Conservation (phyloP, 805 yeast genomes). For the Yarrowia hollandica region DNA sequence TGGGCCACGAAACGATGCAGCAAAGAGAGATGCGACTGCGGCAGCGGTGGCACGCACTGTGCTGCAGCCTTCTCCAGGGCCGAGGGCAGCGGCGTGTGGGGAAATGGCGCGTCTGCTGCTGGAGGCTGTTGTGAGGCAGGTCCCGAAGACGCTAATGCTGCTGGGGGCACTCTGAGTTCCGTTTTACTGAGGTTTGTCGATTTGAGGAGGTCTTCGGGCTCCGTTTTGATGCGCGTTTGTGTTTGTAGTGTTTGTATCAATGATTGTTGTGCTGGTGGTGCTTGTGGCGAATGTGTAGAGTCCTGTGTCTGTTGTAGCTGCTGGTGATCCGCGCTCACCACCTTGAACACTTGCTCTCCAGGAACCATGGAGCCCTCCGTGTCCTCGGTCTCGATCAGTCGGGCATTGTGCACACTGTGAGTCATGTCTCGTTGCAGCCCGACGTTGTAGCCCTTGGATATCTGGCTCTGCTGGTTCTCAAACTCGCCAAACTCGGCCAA, state of each 20-base stretch:
- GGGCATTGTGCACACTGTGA: conserved; percentile 2
- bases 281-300: neutral
- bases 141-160: neutral
- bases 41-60: neutral
- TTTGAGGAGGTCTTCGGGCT: neutral
- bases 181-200: neutral
- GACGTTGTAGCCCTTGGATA: conserved; percentile 28
- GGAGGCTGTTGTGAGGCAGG: neutral
- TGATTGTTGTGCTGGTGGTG: neutral
- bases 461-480: conserved; percentile 25
- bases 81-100: neutral
- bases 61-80: conserved; percentile 10
- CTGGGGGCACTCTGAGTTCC: conserved; percentile 1
- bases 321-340: conserved; percentile 6
- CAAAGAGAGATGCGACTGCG: conserved; percentile 8
- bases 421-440: conserved; percentile 23
- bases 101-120: neutral
- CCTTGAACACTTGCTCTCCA: conserved; percentile 17
- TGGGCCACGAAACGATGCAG: conserved; percentile 26
- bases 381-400: conserved; percentile 11
- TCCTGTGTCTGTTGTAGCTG: neutral
- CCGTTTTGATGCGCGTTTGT: neutral
- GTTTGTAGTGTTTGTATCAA: neutral
- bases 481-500: conserved; percentile 28
- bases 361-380: conserved; percentile 12